Evolutionary conservation across 345 rosid species (phyloP).

Genomic region (Gossypium rotundifolium): DNA sequence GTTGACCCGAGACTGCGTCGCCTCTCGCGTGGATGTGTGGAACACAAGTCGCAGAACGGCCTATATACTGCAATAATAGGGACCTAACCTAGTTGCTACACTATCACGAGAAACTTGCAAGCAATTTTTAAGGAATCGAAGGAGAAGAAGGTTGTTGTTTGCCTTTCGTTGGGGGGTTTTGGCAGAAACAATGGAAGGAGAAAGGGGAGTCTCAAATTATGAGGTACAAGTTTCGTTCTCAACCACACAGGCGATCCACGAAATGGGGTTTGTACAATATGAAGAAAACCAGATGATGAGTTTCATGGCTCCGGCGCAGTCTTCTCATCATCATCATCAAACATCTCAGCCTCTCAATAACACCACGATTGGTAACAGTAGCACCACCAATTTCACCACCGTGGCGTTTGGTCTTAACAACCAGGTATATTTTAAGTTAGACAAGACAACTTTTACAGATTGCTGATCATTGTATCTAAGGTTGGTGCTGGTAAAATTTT

Average conservation of each 20-base stretch:
- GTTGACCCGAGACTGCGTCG: conserved; percentile 22
- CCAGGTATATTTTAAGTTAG: conserved; percentile 28
- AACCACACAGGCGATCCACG: conserved; percentile 50
- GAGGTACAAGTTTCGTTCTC: conserved; percentile 61
- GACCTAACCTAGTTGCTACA: background rate
- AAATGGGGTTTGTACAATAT: conserved; percentile 69
- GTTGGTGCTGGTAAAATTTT: conserved; percentile 1
- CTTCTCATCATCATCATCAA: conserved; percentile 24
- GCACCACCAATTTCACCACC: conserved; percentile 17
- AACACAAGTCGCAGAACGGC: background rate
- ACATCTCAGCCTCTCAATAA: conserved; percentile 29
- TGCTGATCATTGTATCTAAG: background rate
- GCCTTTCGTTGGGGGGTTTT: background rate
- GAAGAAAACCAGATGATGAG: conserved; percentile 71
- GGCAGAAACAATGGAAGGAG: conserved; percentile 52
- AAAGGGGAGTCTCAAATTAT: conserved; percentile 41
- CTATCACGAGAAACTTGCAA: background rate
- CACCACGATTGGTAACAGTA: conserved; percentile 4
- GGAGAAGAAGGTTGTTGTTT: background rate
- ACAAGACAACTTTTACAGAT: background rate
- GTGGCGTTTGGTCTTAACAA: conserved; percentile 38
- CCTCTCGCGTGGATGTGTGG: background rate
- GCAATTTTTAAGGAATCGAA: background rate
- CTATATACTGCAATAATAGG: background rate
- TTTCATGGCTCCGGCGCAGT: conserved; percentile 51